Percentiles rank a stretch among this genome's conserved stretches.
These are phyloP conservation scores for Gossypium gossypioides DNA, from an alignment of 441 rosid species.

Conservation along the genomic window DNA sequence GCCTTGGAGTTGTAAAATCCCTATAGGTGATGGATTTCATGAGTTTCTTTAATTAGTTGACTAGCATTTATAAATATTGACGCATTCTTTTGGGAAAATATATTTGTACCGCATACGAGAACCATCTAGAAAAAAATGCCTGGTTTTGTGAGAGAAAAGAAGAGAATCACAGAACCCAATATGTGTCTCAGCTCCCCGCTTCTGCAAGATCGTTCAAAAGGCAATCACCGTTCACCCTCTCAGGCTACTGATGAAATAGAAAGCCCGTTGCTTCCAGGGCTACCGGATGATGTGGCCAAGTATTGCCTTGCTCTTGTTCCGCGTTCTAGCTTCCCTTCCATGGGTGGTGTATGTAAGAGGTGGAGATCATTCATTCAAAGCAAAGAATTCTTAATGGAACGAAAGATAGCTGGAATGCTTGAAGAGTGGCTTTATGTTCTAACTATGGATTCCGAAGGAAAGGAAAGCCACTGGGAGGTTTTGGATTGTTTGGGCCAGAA, in stretches of 20 bases:
- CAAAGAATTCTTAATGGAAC: constrained; percentile 64
- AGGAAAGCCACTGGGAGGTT: constrained; percentile 87
- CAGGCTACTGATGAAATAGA: constrained; percentile 29
- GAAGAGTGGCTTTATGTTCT: constrained; percentile 88
- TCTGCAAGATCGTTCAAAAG: constrained; percentile 27
- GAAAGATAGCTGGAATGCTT: constrained; percentile 65
- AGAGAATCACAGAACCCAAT: constrained; percentile 35
- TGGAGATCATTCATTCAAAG: constrained; percentile 81
- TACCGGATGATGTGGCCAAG: constrained; percentile 84
- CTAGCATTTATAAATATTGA: constrained; percentile 17
- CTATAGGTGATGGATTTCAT: constrained; percentile 70
- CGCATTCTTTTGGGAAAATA: constrained; percentile 27
- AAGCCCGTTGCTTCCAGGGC: constrained; percentile 63
- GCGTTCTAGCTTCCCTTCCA: constrained; percentile 54
- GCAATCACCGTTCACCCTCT: constrained; percentile 27
- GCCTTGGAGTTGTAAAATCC: constrained; percentile 76
- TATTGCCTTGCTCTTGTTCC: constrained; percentile 82
- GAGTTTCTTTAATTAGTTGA: constrained; percentile 44
- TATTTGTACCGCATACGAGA: constrained; percentile 10
- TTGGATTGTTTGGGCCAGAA: constrained; percentile 58
- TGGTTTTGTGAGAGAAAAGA: constrained; percentile 41
- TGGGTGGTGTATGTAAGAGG: constrained; percentile 82
- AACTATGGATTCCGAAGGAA: constrained; percentile 55
- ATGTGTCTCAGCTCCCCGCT: constrained; percentile 28
- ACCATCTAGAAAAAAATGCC: constrained; percentile 42